A percentile compares a stretch with the other conserved stretches of the same genome.
phyloP scores from a whole-genome alignment of 1,284 basidiomycete genomes.

The Xerocomus minutiporus region DNA sequence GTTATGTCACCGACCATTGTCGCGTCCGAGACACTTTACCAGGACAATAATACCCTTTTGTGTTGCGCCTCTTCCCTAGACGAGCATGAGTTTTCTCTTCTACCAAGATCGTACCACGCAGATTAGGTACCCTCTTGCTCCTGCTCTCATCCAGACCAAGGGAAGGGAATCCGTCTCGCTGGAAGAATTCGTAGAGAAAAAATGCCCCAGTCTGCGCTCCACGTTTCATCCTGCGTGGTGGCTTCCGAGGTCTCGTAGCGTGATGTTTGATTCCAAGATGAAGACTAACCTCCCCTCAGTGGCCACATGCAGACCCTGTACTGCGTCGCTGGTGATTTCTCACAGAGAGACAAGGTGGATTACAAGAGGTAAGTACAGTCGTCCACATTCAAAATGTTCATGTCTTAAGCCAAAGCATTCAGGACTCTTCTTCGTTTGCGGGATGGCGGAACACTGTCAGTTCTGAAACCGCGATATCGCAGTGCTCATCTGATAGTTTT shows the following conservation, averaged over 20 bases:
- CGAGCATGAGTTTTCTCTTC: constrained; percentile 32
- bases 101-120: constrained; percentile 22
- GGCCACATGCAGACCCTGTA: constrained; percentile 75
- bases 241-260: constrained; percentile 52
- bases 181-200: constrained; percentile 49
- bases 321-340: constrained; percentile 67
- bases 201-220: constrained; percentile 54
- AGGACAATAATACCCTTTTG: not conserved
- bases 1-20: constrained; percentile 5
- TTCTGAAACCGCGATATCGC: constrained; percentile 8
- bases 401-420: constrained; percentile 6
- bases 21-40: constrained; percentile 9
- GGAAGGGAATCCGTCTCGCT: constrained; percentile 36
- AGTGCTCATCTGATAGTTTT: not conserved
- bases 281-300: constrained; percentile 33
- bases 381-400: not conserved
- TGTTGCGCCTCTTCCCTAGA: not conserved
- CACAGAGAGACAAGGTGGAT: constrained; percentile 60
- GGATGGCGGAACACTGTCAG: constrained; percentile 71
- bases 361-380: constrained; percentile 52
- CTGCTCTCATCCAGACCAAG: constrained; percentile 36
- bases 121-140: constrained; percentile 38
- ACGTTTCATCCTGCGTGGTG: constrained; percentile 64
- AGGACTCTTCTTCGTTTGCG: constrained; percentile 57
- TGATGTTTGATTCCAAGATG: constrained; percentile 1